Evolutionary conservation across 805 yeast genomes (phyloP), one percentile per base, ranked within the genome.

Genomic region (Wickerhamomyces ciferrii): DNA sequence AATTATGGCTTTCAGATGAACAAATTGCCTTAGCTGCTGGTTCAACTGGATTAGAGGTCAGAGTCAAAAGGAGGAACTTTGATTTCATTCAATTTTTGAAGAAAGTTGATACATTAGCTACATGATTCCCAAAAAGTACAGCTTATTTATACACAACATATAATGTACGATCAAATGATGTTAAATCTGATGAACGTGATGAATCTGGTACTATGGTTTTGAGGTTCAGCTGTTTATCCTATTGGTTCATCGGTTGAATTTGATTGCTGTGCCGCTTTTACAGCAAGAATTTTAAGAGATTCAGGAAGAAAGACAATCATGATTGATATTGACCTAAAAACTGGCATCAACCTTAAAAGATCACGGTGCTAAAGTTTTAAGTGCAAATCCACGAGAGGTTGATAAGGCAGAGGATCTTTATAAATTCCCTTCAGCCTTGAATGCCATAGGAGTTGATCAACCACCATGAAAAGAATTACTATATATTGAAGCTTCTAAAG

Each of bases 401-500:
- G 99, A 92, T 70, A 86, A 83, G 67, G 99, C 99, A 51, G 99
- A 92, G 75, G 96, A 94, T 70, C 89, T 99, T 74, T 97, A 92
- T 74, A 94, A 92, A 74, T 92, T 92, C 72, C 90, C 97, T 19
- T 84, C 89, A 44, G 92, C 92, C 60, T 77, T 94, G 62, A 98
- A 92, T 68, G 83, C 94, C 40, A 89, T 94, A 63, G 84, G 84
- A 34, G 87, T 92, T 58, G 98, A 90, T 69, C 99, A 92, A 75
- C 99, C 99, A 39, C 87, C 87, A 53, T 92, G 99, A 99, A 88
- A 89, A 68, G 98, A 94, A 73, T 79, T 92, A 58, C 82, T 95
- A 32, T 85, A 96, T 36, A 69, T 91, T 41, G 83, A 71, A 38
- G 96, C 85, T 51, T 99, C 99, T 49, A 85, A 84, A 64, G 68